Conservation (phyloP, 352 stramenopile genomes). For the Globisporangium splendens region DNA sequence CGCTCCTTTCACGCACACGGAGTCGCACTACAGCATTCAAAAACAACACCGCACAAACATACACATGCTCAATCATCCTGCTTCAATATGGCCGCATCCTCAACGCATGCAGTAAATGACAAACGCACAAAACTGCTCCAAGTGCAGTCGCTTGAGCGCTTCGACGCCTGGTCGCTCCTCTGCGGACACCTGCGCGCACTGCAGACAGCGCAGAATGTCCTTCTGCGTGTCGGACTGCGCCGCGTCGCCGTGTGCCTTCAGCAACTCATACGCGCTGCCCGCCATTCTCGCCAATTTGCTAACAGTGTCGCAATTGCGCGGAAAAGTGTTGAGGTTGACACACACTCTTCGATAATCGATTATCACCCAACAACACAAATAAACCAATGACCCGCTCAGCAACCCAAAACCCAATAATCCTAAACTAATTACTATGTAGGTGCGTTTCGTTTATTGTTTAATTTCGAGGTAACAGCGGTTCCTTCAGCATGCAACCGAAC, state of each 20-base stretch:
- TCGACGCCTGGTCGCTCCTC: slow-evolving; percentile 24
- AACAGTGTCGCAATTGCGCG: no score
- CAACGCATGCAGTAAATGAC: neutral
- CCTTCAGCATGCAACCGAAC: no score
- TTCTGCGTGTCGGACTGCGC: slow-evolving; percentile 24
- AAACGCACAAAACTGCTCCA: slow-evolving; percentile 39
- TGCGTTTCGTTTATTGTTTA: no score
- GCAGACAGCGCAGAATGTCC: slow-evolving; percentile 39
- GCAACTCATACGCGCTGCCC: slow-evolving; percentile 25
- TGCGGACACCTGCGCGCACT: slow-evolving; percentile 9
- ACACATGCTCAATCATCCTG: neutral
- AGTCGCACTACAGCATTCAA: slow-evolving; percentile 24
- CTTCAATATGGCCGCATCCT: neutral
- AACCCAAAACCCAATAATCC: no score
- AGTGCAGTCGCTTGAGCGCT: slow-evolving; percentile 40
- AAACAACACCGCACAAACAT: neutral
- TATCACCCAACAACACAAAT: no score
- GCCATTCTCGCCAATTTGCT: neutral
- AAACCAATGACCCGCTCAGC: no score
- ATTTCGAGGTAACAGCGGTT: no score
- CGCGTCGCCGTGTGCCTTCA: slow-evolving; percentile 23
- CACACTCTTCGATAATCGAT: no score
- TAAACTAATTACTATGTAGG: no score
- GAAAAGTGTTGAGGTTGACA: no score
- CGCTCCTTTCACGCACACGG: slow-evolving; percentile 15